phyloP scores from a whole-genome alignment of 2,329 filamentous ascomycete species.

The Ascochyta viciae-villosae region DNA sequence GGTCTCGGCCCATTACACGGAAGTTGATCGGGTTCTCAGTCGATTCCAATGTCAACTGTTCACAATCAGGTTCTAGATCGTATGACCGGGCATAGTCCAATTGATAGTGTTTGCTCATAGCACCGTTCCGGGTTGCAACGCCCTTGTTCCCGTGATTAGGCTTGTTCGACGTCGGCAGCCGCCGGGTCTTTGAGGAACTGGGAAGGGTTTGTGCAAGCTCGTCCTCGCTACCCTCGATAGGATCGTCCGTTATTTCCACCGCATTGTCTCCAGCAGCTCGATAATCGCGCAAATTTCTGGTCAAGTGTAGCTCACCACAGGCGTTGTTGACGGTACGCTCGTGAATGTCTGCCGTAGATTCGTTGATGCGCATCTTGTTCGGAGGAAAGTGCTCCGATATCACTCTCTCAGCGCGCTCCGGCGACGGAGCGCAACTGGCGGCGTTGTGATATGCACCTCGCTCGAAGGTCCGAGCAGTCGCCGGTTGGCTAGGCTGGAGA shows the following conservation, averaged over 20 bases:
- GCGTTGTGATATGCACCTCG: constrained; percentile 20
- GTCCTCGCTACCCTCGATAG: constrained; percentile 22
- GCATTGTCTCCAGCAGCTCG: not conserved
- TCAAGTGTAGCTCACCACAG: not conserved
- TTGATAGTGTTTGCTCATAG: constrained; percentile 15
- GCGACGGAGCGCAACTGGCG: not conserved
- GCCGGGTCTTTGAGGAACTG: not conserved
- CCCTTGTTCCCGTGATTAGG: constrained; percentile 1
- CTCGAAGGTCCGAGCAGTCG: constrained; percentile 14
- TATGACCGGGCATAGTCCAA: constrained; percentile 29
- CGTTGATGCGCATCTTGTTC: constrained; percentile 29
- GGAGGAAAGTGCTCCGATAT: constrained; percentile 23
- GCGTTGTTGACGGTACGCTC: not conserved
- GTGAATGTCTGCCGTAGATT: constrained; percentile 21
- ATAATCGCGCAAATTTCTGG: not conserved
- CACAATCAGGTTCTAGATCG: constrained; percentile 2
- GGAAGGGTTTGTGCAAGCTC: constrained; percentile 21
- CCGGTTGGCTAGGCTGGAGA: not conserved
- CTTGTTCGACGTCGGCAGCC: constrained; percentile 6
- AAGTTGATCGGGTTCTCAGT: not conserved
- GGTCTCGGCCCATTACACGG: constrained; percentile 1
- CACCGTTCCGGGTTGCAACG: constrained; percentile 1
- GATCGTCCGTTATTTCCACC: not conserved
- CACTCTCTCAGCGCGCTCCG: not conserved
- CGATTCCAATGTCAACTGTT: constrained; percentile 2